Evolutionary conservation across 495 filamentous ascomycete species (phyloP).

Genomic region (Tricharina praecox): DNA sequence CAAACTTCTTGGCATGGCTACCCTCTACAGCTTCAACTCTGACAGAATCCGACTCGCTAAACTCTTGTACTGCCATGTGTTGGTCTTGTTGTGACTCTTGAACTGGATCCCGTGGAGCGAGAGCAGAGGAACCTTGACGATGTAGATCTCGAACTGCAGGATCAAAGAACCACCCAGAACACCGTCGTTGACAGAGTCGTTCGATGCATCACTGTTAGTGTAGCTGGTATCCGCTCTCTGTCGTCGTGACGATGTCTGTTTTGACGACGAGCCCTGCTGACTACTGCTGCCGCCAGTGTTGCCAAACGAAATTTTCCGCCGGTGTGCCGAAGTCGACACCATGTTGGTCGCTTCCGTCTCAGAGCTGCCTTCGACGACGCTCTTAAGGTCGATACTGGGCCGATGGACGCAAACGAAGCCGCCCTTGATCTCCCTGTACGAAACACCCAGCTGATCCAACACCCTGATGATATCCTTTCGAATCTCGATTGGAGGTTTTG

Average conservation of each 20-base stretch:
- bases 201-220: constrained; percentile 63
- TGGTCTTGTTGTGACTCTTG: constrained; percentile 75
- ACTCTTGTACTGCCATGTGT: constrained; percentile 96
- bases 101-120: constrained; percentile 93
- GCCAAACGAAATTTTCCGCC: constrained; percentile 69
- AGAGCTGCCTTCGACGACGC: constrained; percentile 44
- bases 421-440: constrained; percentile 78
- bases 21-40: constrained; percentile 55
- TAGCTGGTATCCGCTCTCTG: constrained; percentile 50
- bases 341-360: constrained; percentile 34
- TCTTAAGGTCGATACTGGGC: constrained; percentile 76
- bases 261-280: constrained; percentile 8
- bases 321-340: constrained; percentile 42
- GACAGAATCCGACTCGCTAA: constrained; percentile 91
- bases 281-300: constrained; percentile 28
- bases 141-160: constrained; percentile 85
- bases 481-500: constrained; percentile 68
- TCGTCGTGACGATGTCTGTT: constrained; percentile 26
- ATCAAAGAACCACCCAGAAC: constrained; percentile 65
- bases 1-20: constrained; percentile 3
- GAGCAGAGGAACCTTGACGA: constrained; percentile 92
- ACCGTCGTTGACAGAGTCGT: constrained; percentile 64
- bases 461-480: constrained; percentile 84
- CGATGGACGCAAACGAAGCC: constrained; percentile 79
- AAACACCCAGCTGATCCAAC: constrained; percentile 69